These are phyloP conservation scores for Boletus rubroflammeus DNA, from an alignment of 768 basidiomycete species.

Conservation along the genomic window DNA sequence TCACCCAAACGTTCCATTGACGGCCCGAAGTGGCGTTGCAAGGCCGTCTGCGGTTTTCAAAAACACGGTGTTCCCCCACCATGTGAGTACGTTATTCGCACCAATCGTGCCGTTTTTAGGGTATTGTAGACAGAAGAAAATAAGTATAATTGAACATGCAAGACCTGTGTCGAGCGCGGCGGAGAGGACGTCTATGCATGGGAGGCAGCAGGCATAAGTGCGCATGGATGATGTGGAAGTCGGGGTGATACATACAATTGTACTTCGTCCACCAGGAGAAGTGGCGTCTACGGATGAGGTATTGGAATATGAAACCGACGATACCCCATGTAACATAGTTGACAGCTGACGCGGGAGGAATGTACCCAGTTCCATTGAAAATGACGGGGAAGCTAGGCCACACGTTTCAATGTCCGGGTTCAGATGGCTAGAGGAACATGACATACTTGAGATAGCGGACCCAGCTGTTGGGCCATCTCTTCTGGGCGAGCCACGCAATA, in stretches of 20 bases:
- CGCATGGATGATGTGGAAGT: slow-evolving; percentile 8
- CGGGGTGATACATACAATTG: slow-evolving; percentile 26
- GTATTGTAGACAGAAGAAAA: slow-evolving; percentile 64
- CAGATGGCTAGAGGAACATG: not conserved
- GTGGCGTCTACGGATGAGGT: slow-evolving; percentile 54
- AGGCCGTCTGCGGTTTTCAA: slow-evolving; percentile 31
- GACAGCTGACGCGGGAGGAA: slow-evolving; percentile 61
- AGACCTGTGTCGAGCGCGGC: slow-evolving; percentile 71
- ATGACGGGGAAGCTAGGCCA: slow-evolving; percentile 41
- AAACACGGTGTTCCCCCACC: slow-evolving; percentile 66
- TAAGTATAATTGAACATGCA: slow-evolving; percentile 51
- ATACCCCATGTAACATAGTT: slow-evolving; percentile 70
- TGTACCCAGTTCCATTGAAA: slow-evolving; percentile 56
- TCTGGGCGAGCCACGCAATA: slow-evolving; percentile 48
- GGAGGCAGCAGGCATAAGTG: not conserved
- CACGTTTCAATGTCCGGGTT: not conserved
- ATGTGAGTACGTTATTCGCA: slow-evolving; percentile 45
- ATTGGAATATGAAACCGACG: slow-evolving; percentile 66
- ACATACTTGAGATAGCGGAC: slow-evolving; percentile 63
- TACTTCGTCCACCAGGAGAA: slow-evolving; percentile 70
- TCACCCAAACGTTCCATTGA: slow-evolving; percentile 29
- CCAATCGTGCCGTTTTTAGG: slow-evolving; percentile 61
- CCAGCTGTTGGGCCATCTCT: slow-evolving; percentile 63
- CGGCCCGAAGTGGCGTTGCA: slow-evolving; percentile 6
- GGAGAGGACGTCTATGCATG: slow-evolving; percentile 53